Percentiles rank a stretch among this genome's conserved stretches.
These are phyloP conservation scores for Acanthochlamys bracteata DNA, from an alignment of 106 monocot genomes.

Conservation along the genomic window DNA sequence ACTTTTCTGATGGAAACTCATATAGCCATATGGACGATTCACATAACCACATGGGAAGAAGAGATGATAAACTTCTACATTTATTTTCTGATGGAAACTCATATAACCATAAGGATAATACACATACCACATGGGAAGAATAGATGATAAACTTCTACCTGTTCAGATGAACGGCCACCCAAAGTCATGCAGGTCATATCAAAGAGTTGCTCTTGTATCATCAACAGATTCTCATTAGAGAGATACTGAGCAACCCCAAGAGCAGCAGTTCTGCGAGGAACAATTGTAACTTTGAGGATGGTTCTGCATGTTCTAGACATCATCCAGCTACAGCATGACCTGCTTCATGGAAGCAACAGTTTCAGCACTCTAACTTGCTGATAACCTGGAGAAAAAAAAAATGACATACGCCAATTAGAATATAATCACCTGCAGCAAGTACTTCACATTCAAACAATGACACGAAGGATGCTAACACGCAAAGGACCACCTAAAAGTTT, in stretches of 20 bases:
- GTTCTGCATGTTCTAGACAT: slow-evolving; percentile 94
- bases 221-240: slow-evolving; percentile 73
- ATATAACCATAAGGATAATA: too few species aligned
- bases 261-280: slow-evolving; percentile 86
- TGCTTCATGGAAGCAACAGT: slow-evolving; percentile 92
- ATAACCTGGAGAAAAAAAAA: slow-evolving; percentile 48
- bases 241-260: slow-evolving; percentile 93
- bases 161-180: slow-evolving; percentile 86
- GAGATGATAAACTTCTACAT: too few species aligned
- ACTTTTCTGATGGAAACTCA: too few species aligned
- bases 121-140: too few species aligned
- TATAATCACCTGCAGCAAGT: too few species aligned
- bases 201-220: slow-evolving; percentile 88
- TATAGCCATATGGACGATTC: too few species aligned
- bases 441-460: too few species aligned
- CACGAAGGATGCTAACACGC: too few species aligned
- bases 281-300: slow-evolving; percentile 90
- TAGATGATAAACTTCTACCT: slow-evolving; percentile 34
- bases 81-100: too few species aligned
- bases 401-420: background rate
- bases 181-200: slow-evolving; percentile 97
- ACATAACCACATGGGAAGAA: too few species aligned
- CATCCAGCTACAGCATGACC: slow-evolving; percentile 90
- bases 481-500: too few species aligned
- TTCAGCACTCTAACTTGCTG: slow-evolving; percentile 61